Evolutionary conservation across 2,329 filamentous ascomycete species (phyloP).

Genomic region (Aureobasidium zeae): DNA sequence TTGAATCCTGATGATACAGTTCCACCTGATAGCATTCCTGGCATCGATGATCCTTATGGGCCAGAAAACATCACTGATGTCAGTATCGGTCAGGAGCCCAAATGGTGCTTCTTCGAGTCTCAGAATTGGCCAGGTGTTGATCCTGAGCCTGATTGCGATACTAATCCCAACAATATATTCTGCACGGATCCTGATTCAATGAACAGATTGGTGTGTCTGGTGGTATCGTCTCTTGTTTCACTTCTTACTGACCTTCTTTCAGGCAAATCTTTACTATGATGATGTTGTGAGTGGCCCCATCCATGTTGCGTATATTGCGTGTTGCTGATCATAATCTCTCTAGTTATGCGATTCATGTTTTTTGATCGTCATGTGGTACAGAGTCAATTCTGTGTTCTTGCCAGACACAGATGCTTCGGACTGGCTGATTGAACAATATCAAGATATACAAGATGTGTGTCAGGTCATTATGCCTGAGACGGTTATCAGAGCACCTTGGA

Average conservation of each 20-base stretch:
- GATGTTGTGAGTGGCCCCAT: not conserved
- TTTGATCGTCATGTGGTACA: not conserved
- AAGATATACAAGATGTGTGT: slow-evolving; percentile 23
- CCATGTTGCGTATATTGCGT: too few species aligned
- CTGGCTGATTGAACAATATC: slow-evolving; percentile 20
- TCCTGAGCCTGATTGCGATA: not conserved
- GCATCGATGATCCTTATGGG: too few species aligned
- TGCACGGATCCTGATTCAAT: not conserved
- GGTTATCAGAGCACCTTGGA: not conserved
- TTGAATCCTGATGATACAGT: too few species aligned
- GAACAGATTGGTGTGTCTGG: too few species aligned
- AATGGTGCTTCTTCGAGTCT: not conserved
- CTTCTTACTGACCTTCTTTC: not conserved
- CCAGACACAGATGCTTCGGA: slow-evolving; percentile 23
- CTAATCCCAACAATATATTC: not conserved
- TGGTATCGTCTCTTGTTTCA: not conserved
- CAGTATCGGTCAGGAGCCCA: too few species aligned
- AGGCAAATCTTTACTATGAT: not conserved
- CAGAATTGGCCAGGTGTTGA: not conserved
- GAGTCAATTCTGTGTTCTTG: slow-evolving; percentile 19
- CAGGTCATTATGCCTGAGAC: slow-evolving; percentile 10
- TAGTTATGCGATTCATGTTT: too few species aligned
- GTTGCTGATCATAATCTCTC: too few species aligned
- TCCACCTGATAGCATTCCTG: too few species aligned
- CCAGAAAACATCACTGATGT: too few species aligned